Evolutionary conservation across 352 stramenopile genomes (phyloP), one percentile per base, ranked within the genome.

Genomic region (Phytopythium montanum): DNA sequence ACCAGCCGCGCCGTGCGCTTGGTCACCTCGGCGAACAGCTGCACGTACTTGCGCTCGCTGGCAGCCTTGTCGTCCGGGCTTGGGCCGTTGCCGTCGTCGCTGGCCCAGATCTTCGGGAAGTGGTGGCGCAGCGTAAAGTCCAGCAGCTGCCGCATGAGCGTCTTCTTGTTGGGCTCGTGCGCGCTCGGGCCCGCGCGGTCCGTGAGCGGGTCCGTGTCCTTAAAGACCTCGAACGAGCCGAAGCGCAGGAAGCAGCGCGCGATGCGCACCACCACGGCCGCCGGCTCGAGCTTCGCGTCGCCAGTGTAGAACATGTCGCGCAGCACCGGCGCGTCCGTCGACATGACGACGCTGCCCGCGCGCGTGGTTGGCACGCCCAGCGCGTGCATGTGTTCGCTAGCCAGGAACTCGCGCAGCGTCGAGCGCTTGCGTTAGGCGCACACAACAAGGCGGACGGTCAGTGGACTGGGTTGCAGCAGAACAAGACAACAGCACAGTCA

Each of bases 181-280:
- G 81, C 79, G 60, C 85, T 95, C 1, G 90, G 87, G 0, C 90
- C 90, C 5, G 65, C 56, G 23, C 85, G 71, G 0, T 79, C 86
- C 12, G 85, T 92, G 25, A 72, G 54, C 3, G 70, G 31, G 54
- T 97, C 87, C 41, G 70, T 72, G 12, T 75, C 62, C 59, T 96
- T 97, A 73, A 98, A 98, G 60, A 99, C 87, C 74, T 99, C 96
- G 51, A 99, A 96, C 65, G 93, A 97, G 25, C 97, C 97, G 62
- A 99, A 96, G 42, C 97, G 80, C 7, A 98, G 62, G 64, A 99
- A 99, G 48, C 73, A 97, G 19, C 86, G 79, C 1, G 94, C 92
- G 36, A 99, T 87, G 58, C 96, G 80, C 46, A 88, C 76, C 12
- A 97, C 81, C 16, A 96, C 89, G 21, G 88, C 88, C 0, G 79